Percentiles rank a stretch among this genome's conserved stretches.
phyloP scores from a whole-genome alignment of 2,329 filamentous ascomycete species.

The Fusarium liriodendri region DNA sequence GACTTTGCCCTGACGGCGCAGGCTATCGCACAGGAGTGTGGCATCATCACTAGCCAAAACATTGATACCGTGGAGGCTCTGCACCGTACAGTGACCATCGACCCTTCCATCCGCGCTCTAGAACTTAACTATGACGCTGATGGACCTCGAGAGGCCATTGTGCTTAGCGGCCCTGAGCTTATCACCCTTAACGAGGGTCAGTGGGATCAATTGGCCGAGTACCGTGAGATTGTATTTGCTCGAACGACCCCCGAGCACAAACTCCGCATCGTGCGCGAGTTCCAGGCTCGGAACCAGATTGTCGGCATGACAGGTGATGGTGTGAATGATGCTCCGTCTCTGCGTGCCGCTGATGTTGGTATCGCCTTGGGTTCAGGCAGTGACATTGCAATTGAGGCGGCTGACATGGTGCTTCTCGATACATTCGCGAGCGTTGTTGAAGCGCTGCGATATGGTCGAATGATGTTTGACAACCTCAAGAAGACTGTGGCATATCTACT shows the following conservation, averaged over 20 bases:
- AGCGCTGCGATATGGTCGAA: conserved; percentile 77
- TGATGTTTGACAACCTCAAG: conserved; percentile 84
- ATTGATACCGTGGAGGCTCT: conserved; percentile 68
- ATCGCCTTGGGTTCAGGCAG: conserved; percentile 85
- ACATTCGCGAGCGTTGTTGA: conserved; percentile 78
- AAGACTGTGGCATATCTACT: conserved; percentile 78
- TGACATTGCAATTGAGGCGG: conserved; percentile 84
- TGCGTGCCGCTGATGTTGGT: conserved; percentile 83
- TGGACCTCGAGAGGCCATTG: conserved; percentile 59
- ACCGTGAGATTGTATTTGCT: conserved; percentile 79
- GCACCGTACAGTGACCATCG: conserved; percentile 43
- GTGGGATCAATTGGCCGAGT: conserved; percentile 73
- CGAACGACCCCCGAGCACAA: conserved; percentile 84
- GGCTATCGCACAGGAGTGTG: conserved; percentile 78
- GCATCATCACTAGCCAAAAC: conserved; percentile 70
- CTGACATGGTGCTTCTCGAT: conserved; percentile 84
- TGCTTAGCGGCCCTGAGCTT: conserved; percentile 74
- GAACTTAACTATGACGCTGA: conserved; percentile 7
- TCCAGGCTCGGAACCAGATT: conserved; percentile 72
- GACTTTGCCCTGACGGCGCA: conserved; percentile 81
- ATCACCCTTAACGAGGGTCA: conserved; percentile 73
- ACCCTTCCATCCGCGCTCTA: conserved; percentile 11
- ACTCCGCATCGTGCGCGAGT: conserved; percentile 80
- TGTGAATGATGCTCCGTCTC: conserved; percentile 86
- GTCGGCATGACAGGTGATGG: conserved; percentile 90